Percentiles rank a stretch among this genome's conserved stretches.
Conservation (phyloP, 2,329 filamentous ascomycete species). For the Scedosporium dehoogii region DNA sequence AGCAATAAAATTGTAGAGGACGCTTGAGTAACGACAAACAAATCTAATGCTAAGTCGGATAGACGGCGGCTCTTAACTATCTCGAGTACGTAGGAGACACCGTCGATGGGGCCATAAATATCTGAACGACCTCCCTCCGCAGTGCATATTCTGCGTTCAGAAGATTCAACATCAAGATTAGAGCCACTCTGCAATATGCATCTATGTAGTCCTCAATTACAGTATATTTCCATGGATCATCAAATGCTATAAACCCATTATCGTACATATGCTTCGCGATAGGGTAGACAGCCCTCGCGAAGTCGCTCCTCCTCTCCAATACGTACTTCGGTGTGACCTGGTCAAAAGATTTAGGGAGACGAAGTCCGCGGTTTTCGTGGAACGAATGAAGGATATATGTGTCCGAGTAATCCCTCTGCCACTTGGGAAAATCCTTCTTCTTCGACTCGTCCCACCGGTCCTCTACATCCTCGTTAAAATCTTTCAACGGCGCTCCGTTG, state of each 20-base stretch:
- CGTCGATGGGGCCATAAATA: no score
- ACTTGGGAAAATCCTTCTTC: not conserved
- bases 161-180: no score
- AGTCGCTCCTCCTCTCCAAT: slow-evolving; percentile 15
- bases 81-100: no score
- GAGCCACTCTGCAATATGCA: no score
- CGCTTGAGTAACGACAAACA: no score
- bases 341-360: not conserved
- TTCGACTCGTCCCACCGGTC: not conserved
- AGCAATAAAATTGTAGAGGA: no score
- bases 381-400: not conserved
- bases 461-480: not conserved
- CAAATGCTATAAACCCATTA: slow-evolving; percentile 8
- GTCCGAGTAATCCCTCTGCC: not conserved
- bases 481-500: not conserved
- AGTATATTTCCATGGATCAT: slow-evolving; percentile 7
- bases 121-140: no score
- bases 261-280: slow-evolving; percentile 13
- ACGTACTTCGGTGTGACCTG: slow-evolving; percentile 14
- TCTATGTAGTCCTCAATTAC: no score
- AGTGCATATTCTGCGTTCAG: no score
- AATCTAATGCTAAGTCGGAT: no score
- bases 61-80: no score
- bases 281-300: slow-evolving; percentile 14
- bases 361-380: not conserved